A percentile compares a stretch with the other conserved stretches of the same genome.
Conservation (phyloP, 805 yeast genomes). For the Millerozyma acaciae region DNA sequence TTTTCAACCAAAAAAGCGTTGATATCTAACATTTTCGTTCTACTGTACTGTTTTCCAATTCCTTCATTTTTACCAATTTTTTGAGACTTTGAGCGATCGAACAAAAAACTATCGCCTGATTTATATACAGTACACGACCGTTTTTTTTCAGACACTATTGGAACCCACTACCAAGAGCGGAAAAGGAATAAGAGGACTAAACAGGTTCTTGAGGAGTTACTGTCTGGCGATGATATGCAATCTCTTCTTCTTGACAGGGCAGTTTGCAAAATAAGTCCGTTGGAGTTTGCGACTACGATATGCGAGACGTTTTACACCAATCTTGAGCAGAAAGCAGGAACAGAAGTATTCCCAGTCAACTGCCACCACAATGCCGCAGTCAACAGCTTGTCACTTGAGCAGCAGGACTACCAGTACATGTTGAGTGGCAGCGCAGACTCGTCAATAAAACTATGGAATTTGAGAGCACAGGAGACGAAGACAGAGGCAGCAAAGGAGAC, state of each 20-base stretch:
- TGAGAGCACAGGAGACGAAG: conserved; percentile 20
- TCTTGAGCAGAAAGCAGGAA: conserved; percentile 18
- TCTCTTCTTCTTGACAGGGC: conserved; percentile 33
- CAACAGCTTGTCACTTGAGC: conserved; percentile 58
- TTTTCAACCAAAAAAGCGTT: conserved; percentile 89
- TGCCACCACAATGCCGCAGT: conserved; percentile 51
- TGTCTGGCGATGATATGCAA: conserved; percentile 28
- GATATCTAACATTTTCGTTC: conserved; percentile 75
- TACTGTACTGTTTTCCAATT: background rate
- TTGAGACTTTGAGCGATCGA: background rate
- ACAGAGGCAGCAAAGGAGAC: conserved; percentile 7
- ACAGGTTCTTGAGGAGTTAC: background rate
- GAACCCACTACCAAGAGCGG: background rate
- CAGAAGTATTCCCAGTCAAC: conserved; percentile 34
- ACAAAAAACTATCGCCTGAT: background rate
- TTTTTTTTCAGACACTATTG: background rate
- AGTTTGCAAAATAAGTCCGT: conserved; percentile 24
- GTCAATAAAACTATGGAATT: conserved; percentile 63
- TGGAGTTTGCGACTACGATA: conserved; percentile 32
- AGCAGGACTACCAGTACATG: conserved; percentile 40
- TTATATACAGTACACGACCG: background rate
- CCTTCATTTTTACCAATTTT: background rate
- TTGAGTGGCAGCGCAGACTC: conserved; percentile 76
- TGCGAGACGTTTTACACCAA: conserved; percentile 35
- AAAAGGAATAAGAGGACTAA: background rate